These are phyloP conservation scores for Coriolopsis trogii DNA, from an alignment of 1,284 basidiomycete genomes.

Conservation along the genomic window DNA sequence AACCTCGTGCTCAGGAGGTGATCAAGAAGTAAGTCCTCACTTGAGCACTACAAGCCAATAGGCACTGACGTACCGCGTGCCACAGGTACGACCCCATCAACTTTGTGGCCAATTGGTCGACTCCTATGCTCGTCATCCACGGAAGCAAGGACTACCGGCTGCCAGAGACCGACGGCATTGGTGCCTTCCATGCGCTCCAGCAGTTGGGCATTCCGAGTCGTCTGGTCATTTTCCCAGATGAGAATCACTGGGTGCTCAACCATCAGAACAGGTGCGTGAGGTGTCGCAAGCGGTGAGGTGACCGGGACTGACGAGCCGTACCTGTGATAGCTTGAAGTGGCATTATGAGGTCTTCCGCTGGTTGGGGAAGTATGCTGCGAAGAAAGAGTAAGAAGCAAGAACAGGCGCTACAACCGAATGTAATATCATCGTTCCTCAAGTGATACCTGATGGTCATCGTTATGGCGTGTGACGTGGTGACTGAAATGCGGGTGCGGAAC, in stretches of 20 bases:
- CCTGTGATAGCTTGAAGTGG: constrained; percentile 67
- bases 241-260: constrained; percentile 90
- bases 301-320: not conserved
- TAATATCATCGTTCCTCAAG: too few relatives aligned
- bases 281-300: too few relatives aligned
- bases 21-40: constrained; percentile 52
- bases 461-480: too few relatives aligned
- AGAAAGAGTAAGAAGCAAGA: constrained; percentile 22
- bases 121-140: constrained; percentile 84
- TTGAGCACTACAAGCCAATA: not conserved
- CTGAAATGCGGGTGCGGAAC: too few relatives aligned
- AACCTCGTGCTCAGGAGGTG: constrained; percentile 54
- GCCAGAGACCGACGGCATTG: constrained; percentile 82
- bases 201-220: constrained; percentile 82
- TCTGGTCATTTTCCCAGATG: constrained; percentile 88
- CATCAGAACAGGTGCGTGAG: constrained; percentile 66
- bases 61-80: not conserved
- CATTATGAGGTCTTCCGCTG: constrained; percentile 89
- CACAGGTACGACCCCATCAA: constrained; percentile 72
- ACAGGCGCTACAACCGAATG: too few relatives aligned
- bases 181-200: constrained; percentile 79
- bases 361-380: constrained; percentile 79
- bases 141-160: constrained; percentile 87
- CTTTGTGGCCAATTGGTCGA: constrained; percentile 83
- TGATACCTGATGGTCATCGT: too few relatives aligned